Percentiles rank a stretch among this genome's conserved stretches.
Conservation (phyloP, 2,329 filamentous ascomycete species). For the Fusarium euwallaceae region DNA sequence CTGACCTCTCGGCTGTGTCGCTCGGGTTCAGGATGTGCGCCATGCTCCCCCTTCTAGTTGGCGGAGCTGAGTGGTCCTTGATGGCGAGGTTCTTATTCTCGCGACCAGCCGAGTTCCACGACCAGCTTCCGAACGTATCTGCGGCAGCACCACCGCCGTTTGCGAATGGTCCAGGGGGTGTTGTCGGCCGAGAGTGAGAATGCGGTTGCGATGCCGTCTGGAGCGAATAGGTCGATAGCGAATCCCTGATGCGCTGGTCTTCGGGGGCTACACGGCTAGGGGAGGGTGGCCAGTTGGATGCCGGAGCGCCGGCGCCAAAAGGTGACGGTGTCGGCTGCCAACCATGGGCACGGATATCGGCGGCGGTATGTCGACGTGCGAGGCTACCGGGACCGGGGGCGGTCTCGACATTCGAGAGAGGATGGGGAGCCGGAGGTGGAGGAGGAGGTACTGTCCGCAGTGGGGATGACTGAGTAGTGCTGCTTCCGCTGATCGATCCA, state of each 20-base stretch:
- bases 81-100: constrained; percentile 65
- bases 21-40: constrained; percentile 74
- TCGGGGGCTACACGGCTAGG: constrained; percentile 64
- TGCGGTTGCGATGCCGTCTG: constrained; percentile 57
- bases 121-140: constrained; percentile 68
- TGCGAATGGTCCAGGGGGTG: constrained; percentile 64
- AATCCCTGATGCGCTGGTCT: constrained; percentile 69
- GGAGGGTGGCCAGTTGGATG: constrained; percentile 67
- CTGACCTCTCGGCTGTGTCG: constrained; percentile 67
- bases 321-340: constrained; percentile 77
- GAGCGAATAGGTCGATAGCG: constrained; percentile 67
- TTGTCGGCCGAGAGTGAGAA: constrained; percentile 67
- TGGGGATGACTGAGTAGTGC: constrained; percentile 76
- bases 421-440: constrained; percentile 75
- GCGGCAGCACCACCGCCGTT: constrained; percentile 56
- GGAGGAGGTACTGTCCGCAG: constrained; percentile 76
- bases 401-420: constrained; percentile 72
- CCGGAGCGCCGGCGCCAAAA: constrained; percentile 69
- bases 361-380: constrained; percentile 89
- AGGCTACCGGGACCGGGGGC: constrained; percentile 78
- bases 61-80: constrained; percentile 68
- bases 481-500: constrained; percentile 85
- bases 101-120: constrained; percentile 66
- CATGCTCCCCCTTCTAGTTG: constrained; percentile 71
- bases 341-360: constrained; percentile 91